phyloP scores from a whole-genome alignment of 495 filamentous ascomycete species.

The Daldinia childiae region DNA sequence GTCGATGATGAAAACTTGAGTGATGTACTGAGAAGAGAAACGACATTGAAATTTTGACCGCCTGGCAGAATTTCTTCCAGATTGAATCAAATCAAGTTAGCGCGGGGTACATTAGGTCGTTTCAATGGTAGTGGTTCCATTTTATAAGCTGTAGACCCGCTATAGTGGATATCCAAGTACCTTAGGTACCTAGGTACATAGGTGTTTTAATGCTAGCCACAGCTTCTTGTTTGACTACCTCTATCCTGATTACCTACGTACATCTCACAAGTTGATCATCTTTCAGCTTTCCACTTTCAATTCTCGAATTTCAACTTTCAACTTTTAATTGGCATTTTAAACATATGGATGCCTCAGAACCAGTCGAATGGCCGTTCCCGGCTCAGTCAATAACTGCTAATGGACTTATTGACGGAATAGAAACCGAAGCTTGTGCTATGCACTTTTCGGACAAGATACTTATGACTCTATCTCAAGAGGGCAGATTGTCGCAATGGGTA shows the following conservation, averaged over 20 bases:
- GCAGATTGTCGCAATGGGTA: slow-evolving; percentile 92
- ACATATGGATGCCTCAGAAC: slow-evolving; percentile 38
- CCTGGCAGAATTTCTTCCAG: slow-evolving; percentile 55
- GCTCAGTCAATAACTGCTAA: slow-evolving; percentile 73
- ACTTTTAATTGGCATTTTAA: neutral
- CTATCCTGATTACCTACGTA: neutral
- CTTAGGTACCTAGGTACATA: no score
- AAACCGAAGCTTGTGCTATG: slow-evolving; percentile 75
- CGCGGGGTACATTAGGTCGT: slow-evolving; percentile 36
- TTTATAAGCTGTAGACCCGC: neutral
- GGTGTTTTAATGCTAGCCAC: neutral
- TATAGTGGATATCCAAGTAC: no score
- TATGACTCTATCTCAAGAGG: slow-evolving; percentile 86
- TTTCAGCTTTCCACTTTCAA: no score
- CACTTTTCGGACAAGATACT: slow-evolving; percentile 93
- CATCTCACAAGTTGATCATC: neutral
- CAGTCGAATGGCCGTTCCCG: slow-evolving; percentile 70
- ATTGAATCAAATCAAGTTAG: slow-evolving; percentile 28
- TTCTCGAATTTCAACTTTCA: no score
- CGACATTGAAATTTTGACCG: slow-evolving; percentile 56
- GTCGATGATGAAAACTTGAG: slow-evolving; percentile 17
- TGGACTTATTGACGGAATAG: slow-evolving; percentile 69
- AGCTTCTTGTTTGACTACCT: neutral
- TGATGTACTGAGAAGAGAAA: slow-evolving; percentile 12
- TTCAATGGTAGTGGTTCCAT: neutral